Evolutionary conservation across 2,329 filamentous ascomycete species (phyloP).

Genomic region (Diplocarpon rosae): DNA sequence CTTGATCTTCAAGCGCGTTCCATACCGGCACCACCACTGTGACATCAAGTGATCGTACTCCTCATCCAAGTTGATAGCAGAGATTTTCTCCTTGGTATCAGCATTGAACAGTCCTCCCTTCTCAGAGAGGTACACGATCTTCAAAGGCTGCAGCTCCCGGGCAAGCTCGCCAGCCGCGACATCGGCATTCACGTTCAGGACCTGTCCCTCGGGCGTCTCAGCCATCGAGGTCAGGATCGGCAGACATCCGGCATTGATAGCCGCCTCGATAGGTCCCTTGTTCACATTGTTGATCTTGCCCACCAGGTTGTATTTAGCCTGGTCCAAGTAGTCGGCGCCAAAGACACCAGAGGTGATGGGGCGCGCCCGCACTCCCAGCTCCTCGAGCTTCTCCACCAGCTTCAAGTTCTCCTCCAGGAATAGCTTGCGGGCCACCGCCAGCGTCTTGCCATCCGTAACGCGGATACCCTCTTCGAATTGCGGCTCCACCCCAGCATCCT

Average conservation of each 20-base stretch:
- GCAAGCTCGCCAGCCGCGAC: constrained; percentile 91
- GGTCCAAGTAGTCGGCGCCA: constrained; percentile 87
- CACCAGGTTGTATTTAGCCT: constrained; percentile 91
- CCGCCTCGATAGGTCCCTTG: constrained; percentile 79
- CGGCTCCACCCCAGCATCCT: constrained; percentile 85
- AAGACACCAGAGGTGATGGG: constrained; percentile 87
- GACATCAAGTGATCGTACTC: constrained; percentile 90
- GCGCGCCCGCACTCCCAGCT: constrained; percentile 77
- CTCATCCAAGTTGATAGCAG: constrained; percentile 92
- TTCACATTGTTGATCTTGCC: constrained; percentile 93
- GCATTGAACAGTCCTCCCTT: constrained; percentile 95
- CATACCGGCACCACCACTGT: constrained; percentile 90
- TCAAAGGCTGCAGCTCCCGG: constrained; percentile 77
- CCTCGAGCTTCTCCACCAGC: constrained; percentile 79
- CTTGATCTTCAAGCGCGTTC: constrained; percentile 91
- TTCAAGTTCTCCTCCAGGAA: constrained; percentile 95
- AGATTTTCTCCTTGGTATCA: constrained; percentile 89
- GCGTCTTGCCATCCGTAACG: constrained; percentile 89
- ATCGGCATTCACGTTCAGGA: constrained; percentile 96
- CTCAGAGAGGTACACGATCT: constrained; percentile 97
- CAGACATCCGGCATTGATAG: constrained; percentile 81
- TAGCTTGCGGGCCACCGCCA: constrained; percentile 80
- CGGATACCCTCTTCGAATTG: constrained; percentile 95
- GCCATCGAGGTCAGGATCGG: constrained; percentile 95
- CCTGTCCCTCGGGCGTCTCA: constrained; percentile 79